Conservation (phyloP, 768 basidiomycete genomes). For the Hemileccinum impolitum region DNA sequence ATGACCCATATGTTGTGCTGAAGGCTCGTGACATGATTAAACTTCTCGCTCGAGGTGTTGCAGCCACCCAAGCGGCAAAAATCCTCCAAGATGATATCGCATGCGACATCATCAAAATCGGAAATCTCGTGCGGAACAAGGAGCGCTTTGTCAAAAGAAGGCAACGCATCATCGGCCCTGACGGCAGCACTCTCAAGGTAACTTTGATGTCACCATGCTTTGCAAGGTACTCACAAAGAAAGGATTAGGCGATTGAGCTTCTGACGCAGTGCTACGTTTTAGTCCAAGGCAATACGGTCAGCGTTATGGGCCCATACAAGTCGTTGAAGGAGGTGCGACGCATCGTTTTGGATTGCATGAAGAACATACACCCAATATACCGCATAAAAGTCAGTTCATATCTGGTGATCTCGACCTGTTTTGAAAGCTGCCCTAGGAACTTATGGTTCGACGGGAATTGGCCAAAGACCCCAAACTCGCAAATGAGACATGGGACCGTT, state of each 20-base stretch:
- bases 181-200: constrained; percentile 96
- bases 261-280: constrained; percentile 96
- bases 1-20: constrained; percentile 92
- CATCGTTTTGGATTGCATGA: constrained; percentile 99
- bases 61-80: constrained; percentile 80
- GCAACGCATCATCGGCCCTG: constrained; percentile 95
- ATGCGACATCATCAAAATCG: constrained; percentile 98
- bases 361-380: constrained; percentile 98
- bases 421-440: constrained; percentile 53
- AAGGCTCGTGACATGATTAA: constrained; percentile 97
- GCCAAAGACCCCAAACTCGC: constrained; percentile 97
- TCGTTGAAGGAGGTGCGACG: constrained; percentile 93
- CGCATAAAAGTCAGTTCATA: constrained; percentile 76
- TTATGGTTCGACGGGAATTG: constrained; percentile 97
- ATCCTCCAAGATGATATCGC: constrained; percentile 86
- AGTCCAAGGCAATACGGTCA: constrained; percentile 97
- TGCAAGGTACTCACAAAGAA: constrained; percentile 3
- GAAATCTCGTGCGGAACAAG: constrained; percentile 89
- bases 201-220: not conserved
- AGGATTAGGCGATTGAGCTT: constrained; percentile 85
- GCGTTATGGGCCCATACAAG: constrained; percentile 96
- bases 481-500: constrained; percentile 93
- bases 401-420: not conserved
- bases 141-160: constrained; percentile 95
- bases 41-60: constrained; percentile 88